Evolutionary conservation across 768 basidiomycete genomes (phyloP).

Genomic region (Kondoa malvinella): DNA sequence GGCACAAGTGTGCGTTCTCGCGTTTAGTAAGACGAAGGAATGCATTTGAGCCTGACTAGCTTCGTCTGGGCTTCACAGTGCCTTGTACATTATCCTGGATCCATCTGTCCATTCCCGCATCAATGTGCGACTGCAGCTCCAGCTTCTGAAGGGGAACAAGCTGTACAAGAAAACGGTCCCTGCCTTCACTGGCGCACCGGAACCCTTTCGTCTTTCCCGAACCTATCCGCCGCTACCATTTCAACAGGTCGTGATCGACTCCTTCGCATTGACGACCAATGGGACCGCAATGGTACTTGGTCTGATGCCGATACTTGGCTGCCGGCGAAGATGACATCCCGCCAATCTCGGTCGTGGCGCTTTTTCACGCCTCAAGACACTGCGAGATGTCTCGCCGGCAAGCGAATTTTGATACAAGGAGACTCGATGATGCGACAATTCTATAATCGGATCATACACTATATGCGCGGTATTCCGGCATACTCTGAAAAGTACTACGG

Average conservation of each 20-base stretch:
- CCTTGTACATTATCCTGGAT: not conserved
- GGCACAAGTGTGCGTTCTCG: not conserved
- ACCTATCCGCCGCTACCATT: not conserved
- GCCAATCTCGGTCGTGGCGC: not conserved
- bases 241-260: no score
- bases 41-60: no score
- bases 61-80: not conserved
- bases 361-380: constrained; percentile 7
- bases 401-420: constrained; percentile 2
- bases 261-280: not conserved
- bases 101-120: not conserved
- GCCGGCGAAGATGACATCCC: not conserved
- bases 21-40: not conserved
- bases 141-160: not conserved
- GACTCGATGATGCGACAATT: constrained; percentile 7
- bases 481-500: constrained; percentile 2
- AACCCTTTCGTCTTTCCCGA: not conserved
- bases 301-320: not conserved
- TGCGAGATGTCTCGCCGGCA: not conserved
- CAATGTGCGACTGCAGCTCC: not conserved
- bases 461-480: not conserved
- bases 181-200: constrained; percentile 1
- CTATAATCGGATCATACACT: constrained; percentile 3
- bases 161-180: not conserved
- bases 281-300: not conserved